phyloP scores from a whole-genome alignment of 1,139 yeast genomes.

The Candida sanyaensis region DNA sequence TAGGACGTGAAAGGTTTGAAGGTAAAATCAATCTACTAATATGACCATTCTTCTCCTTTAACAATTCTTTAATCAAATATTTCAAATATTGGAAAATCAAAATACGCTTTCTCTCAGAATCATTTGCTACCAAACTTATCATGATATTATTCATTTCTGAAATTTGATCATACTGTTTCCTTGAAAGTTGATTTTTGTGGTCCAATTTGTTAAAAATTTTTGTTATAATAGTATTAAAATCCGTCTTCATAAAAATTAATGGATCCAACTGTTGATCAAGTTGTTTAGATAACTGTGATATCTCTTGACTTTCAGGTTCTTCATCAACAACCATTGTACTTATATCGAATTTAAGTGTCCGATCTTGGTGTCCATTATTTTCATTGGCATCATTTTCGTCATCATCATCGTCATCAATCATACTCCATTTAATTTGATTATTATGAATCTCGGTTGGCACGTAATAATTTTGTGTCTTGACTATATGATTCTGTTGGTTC shows the following conservation, averaged over 20 bases:
- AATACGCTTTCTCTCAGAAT: conserved; percentile 25
- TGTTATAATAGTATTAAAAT: conserved; percentile 34
- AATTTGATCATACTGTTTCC: conserved; percentile 38
- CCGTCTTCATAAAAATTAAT: conserved; percentile 41
- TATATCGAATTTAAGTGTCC: conserved; percentile 37
- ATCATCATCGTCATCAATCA: conserved; percentile 15
- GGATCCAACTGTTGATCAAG: conserved; percentile 3
- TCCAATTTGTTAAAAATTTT: conserved; percentile 40
- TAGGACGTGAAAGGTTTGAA: conserved; percentile 18
- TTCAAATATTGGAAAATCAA: conserved; percentile 43
- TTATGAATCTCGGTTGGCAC: conserved; percentile 40
- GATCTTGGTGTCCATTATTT: not conserved
- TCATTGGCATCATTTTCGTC: not conserved
- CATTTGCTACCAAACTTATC: conserved; percentile 23
- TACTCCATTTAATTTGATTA: conserved; percentile 39
- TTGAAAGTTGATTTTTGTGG: conserved; percentile 29
- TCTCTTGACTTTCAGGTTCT: not conserved
- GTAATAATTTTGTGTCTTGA: conserved; percentile 36
- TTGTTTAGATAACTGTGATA: not conserved
- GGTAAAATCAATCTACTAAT: conserved; percentile 38
- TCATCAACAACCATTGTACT: conserved; percentile 25
- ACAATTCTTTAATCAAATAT: conserved; percentile 41
- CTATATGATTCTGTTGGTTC: conserved; percentile 43
- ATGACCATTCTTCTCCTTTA: conserved; percentile 15
- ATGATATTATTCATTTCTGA: conserved; percentile 34